A percentile compares a stretch with the other conserved stretches of the same genome.
Conservation (phyloP, 140 eudicot genomes). For the Senecio squalidus region DNA sequence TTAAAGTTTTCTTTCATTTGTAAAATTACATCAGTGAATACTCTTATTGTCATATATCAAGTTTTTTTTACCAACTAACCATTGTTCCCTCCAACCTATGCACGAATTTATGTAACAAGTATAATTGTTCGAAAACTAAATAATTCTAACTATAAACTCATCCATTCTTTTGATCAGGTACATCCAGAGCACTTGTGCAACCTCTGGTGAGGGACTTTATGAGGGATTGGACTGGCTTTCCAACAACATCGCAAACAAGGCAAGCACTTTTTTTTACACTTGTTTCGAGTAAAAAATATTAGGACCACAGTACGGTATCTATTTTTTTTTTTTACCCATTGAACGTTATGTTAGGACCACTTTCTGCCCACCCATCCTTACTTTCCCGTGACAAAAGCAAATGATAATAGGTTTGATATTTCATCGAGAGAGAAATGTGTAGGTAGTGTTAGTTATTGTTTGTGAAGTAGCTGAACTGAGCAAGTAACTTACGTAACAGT, state of each 20-base stretch:
- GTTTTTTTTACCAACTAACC: background rate
- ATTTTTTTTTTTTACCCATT: background rate
- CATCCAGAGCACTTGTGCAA: slow-evolving; percentile 52
- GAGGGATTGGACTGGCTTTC: slow-evolving; percentile 47
- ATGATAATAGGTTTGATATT: too few species aligned
- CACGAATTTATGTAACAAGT: too few species aligned
- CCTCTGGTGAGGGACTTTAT: slow-evolving; percentile 47
- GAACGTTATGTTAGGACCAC: background rate
- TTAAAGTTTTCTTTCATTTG: background rate
- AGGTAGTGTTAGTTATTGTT: too few species aligned
- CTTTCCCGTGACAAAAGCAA: background rate
- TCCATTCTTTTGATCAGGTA: slow-evolving; percentile 25
- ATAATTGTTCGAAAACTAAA: background rate
- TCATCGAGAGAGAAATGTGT: too few species aligned
- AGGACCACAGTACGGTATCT: background rate
- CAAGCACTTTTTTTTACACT: background rate
- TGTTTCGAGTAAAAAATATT: background rate
- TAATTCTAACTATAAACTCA: background rate
- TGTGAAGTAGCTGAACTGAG: background rate
- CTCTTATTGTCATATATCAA: background rate
- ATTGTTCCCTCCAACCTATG: too few species aligned
- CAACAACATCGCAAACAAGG: slow-evolving; percentile 45
- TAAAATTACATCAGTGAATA: background rate
- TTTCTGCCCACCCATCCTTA: background rate
- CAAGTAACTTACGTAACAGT: background rate